Conservation (phyloP, 2,329 filamentous ascomycete species). For the Fusarium illudens region DNA sequence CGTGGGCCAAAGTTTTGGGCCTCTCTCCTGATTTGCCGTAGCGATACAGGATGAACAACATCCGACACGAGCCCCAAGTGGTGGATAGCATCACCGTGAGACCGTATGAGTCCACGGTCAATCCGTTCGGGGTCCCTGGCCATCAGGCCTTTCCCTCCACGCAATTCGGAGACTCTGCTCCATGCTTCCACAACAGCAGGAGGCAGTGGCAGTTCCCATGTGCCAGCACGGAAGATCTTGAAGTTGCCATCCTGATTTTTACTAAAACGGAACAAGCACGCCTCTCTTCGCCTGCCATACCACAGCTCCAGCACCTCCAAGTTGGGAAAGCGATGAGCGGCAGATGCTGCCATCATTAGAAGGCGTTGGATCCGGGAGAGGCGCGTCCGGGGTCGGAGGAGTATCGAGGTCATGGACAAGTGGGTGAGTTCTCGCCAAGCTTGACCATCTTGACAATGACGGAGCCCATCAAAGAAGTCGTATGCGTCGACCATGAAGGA, state of each 20-base stretch:
- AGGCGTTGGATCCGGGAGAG: fast-evolving
- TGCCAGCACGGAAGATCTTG: constrained; percentile 13
- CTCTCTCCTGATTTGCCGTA: constrained; percentile 30
- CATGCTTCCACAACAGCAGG: background rate
- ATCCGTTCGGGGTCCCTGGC: constrained; percentile 25
- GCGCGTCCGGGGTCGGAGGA: constrained; percentile 43
- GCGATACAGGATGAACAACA: constrained; percentile 31
- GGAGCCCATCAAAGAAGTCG: constrained; percentile 42
- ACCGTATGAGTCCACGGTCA: constrained; percentile 17
- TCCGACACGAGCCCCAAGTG: constrained; percentile 33
- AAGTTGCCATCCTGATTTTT: background rate
- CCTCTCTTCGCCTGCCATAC: constrained; percentile 42
- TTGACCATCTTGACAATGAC: constrained; percentile 28
- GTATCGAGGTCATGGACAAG: constrained; percentile 44
- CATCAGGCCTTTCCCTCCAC: background rate
- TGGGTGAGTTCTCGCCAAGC: constrained; percentile 44
- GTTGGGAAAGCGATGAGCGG: constrained; percentile 39
- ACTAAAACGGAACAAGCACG: constrained; percentile 33
- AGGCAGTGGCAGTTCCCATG: background rate
- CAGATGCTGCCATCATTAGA: constrained; percentile 4
- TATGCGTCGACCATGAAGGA: constrained; percentile 46
- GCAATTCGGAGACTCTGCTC: constrained; percentile 22
- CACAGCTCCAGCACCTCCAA: constrained; percentile 46
- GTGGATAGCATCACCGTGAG: constrained; percentile 38
- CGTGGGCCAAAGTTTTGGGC: background rate